These are phyloP conservation scores for Orbilia ellipsospora DNA, from an alignment of 2,329 filamentous ascomycete species.

Conservation along the genomic window DNA sequence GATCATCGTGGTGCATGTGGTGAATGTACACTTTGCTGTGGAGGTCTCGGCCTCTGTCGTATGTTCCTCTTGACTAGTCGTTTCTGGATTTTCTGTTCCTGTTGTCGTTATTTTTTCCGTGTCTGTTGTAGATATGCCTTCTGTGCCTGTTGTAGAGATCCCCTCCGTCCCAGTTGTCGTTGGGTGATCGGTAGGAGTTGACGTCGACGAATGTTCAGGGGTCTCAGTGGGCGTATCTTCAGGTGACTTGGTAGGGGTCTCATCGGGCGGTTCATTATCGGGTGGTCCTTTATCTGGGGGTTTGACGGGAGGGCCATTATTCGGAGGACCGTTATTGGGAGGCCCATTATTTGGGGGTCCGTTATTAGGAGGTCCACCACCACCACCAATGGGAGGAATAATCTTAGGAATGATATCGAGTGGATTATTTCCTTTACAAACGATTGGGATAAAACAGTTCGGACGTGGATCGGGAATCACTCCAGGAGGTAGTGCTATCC, in stretches of 20 bases:
- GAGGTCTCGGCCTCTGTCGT: constrained; percentile 1
- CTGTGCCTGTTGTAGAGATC: not conserved
- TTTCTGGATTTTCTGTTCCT: not conserved
- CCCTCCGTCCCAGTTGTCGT: not conserved
- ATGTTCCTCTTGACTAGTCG: not conserved
- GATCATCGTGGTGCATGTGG: not conserved
- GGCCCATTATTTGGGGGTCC: not conserved
- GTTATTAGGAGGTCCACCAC: not conserved
- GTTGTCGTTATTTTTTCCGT: not conserved
- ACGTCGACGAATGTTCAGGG: not conserved
- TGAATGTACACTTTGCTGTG: not conserved
- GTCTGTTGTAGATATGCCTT: not conserved
- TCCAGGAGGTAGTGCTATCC: too few relatives aligned
- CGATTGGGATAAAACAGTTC: too few relatives aligned
- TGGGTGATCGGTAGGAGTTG: not conserved
- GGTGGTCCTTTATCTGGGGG: not conserved
- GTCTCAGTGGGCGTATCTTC: not conserved
- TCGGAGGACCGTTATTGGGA: not conserved
- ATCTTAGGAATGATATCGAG: too few relatives aligned
- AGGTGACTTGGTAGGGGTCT: not conserved
- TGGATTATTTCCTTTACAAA: too few relatives aligned
- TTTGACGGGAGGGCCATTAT: too few relatives aligned
- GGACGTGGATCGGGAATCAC: too few relatives aligned
- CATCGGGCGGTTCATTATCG: not conserved
- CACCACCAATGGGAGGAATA: not conserved